Conservation (phyloP, 441 rosid genomes). For the Capsella rubella region DNA sequence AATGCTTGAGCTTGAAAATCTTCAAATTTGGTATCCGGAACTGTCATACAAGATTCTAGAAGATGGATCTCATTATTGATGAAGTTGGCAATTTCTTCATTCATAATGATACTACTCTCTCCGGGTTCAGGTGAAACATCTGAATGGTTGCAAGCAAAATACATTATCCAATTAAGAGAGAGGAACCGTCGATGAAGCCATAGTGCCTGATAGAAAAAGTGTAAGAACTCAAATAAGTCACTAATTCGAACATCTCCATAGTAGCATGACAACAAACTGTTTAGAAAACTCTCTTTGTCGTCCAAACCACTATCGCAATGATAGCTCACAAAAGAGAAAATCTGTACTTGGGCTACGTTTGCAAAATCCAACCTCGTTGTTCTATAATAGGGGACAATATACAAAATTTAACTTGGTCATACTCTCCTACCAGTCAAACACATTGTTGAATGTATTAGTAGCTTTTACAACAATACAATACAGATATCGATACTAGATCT, state of each 20-base stretch:
- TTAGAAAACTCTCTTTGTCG: neutral
- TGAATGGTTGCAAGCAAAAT: constrained; percentile 45
- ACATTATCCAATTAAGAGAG: constrained; percentile 59
- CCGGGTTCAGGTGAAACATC: constrained; percentile 16
- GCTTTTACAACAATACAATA: neutral
- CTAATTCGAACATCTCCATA: neutral
- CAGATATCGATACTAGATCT: neutral
- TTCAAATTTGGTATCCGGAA: constrained; percentile 63
- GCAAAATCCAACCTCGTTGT: neutral
- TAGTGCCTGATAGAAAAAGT: constrained; percentile 61
- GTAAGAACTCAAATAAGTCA: constrained; percentile 23
- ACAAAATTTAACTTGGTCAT: neutral
- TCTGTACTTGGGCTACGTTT: constrained; percentile 3
- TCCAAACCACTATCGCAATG: neutral
- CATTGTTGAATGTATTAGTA: neutral
- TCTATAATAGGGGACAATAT: neutral
- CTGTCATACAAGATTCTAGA: constrained; percentile 51
- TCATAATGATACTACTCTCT: constrained; percentile 34
- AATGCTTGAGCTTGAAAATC: constrained; percentile 77
- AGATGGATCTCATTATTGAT: constrained; percentile 64
- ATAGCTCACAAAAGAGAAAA: neutral
- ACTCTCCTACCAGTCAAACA: constrained; percentile 5
- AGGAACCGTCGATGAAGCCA: constrained; percentile 93
- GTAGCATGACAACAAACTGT: constrained; percentile 3
- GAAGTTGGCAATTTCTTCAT: constrained; percentile 47